Percentiles rank a stretch among this genome's conserved stretches.
Evolutionary conservation across 75 land plant species (phyloP).

Genomic region (Sequoiadendron giganteum): DNA sequence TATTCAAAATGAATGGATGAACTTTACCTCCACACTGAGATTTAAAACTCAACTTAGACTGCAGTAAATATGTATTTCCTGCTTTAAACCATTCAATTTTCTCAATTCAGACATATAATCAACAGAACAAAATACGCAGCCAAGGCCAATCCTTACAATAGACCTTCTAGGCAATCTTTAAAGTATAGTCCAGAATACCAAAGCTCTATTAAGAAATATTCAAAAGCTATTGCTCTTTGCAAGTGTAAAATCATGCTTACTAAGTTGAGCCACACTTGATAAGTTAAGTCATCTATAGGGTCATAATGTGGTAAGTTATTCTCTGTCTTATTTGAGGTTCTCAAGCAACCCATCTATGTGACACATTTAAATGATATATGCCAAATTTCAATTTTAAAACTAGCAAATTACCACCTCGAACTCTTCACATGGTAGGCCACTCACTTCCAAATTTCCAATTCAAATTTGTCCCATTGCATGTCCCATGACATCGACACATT

Average conservation of each 20-base stretch:
- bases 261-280: no score
- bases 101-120: conserved; percentile 3
- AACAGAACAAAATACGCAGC: background rate
- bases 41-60: background rate
- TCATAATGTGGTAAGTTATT: no score
- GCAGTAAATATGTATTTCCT: background rate
- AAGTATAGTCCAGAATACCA: background rate
- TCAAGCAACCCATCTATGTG: no score
- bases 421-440: no score
- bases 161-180: background rate
- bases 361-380: no score
- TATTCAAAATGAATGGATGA: background rate
- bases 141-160: background rate
- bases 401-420: no score
- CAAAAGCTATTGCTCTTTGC: background rate
- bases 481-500: no score
- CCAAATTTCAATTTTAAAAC: no score
- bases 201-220: background rate
- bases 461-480: no score
- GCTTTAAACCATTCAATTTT: background rate
- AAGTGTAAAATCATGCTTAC: conserved; percentile 13
- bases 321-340: no score
- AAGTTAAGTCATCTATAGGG: no score
- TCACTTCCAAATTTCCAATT: no score
- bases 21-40: background rate